phyloP scores from a whole-genome alignment of 2,329 filamentous ascomycete genomes.

The Ascocoryne sarcoides region DNA sequence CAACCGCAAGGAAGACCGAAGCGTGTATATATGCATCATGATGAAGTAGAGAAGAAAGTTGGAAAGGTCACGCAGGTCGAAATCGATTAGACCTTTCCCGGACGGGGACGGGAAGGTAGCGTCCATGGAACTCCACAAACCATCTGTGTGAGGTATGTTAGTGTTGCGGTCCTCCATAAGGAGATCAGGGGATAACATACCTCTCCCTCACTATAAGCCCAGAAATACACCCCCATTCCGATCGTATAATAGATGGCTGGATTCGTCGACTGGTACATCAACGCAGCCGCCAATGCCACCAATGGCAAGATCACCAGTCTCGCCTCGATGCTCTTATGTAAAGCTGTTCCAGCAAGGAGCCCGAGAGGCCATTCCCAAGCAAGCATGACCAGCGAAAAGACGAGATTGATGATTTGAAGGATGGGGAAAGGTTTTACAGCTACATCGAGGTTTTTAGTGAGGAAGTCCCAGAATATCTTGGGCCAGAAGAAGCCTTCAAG shows the following conservation, averaged over 20 bases:
- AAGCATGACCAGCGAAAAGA: slow-evolving; percentile 70
- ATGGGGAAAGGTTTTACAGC: slow-evolving; percentile 82
- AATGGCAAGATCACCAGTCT: slow-evolving; percentile 77
- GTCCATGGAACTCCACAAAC: slow-evolving; percentile 25
- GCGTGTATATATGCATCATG: too few species aligned
- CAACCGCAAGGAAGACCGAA: too few species aligned
- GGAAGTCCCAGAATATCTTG: slow-evolving; percentile 96
- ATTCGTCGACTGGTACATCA: slow-evolving; percentile 91
- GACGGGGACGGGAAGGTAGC: slow-evolving; percentile 17
- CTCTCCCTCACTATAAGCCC: slow-evolving; percentile 96
- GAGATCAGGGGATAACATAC: slow-evolving; percentile 41
- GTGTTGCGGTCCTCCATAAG: background rate
- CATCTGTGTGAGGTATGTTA: slow-evolving; percentile 14
- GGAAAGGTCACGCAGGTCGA: background rate
- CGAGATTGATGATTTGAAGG: slow-evolving; percentile 80
- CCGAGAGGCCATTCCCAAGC: slow-evolving; percentile 87
- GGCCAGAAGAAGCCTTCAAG: slow-evolving; percentile 95
- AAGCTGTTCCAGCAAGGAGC: slow-evolving; percentile 62
- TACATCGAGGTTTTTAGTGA: slow-evolving; percentile 80
- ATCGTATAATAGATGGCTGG: slow-evolving; percentile 86
- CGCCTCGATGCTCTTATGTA: slow-evolving; percentile 84
- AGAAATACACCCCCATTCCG: slow-evolving; percentile 82
- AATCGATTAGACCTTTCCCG: slow-evolving; percentile 21
- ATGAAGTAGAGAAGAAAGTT: background rate
- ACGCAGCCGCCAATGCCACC: slow-evolving; percentile 59